These are phyloP conservation scores for Sugiyamaella xylanicola DNA, from an alignment of 1,139 yeast species.

Conservation along the genomic window DNA sequence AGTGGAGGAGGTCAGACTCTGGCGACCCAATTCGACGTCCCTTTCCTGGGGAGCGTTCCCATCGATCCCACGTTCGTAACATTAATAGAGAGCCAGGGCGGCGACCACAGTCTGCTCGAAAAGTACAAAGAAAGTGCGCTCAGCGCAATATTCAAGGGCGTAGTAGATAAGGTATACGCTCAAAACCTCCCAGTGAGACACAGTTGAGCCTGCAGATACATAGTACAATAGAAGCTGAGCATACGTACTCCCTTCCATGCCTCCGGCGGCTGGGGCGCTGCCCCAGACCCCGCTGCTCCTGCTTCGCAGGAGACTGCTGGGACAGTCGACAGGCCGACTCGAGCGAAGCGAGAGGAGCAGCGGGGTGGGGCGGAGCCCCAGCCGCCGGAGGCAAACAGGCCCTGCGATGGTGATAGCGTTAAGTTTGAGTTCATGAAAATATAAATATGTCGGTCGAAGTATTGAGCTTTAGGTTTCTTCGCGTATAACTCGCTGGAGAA, in stretches of 20 bases:
- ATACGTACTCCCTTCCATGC: too few relatives aligned
- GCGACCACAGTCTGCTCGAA: conserved; percentile 39
- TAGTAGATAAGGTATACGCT: conserved; percentile 51
- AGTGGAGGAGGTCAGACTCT: conserved; percentile 87
- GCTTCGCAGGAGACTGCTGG: too few relatives aligned
- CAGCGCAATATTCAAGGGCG: conserved; percentile 53
- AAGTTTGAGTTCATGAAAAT: not conserved
- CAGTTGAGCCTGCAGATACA: too few relatives aligned
- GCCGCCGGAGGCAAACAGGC: not conserved
- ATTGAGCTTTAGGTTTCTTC: conserved; percentile 5
- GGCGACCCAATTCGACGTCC: conserved; percentile 61
- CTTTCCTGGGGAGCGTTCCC: conserved; percentile 84
- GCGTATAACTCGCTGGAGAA: conserved; percentile 6
- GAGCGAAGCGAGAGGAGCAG: too few relatives aligned
- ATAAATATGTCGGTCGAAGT: not conserved
- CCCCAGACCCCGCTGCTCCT: not conserved
- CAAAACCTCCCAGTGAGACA: conserved; percentile 27
- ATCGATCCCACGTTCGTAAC: conserved; percentile 91
- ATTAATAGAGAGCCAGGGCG: conserved; percentile 58
- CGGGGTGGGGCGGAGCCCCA: not conserved
- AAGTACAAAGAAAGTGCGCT: conserved; percentile 47
- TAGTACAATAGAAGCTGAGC: too few relatives aligned
- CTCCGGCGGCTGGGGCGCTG: not conserved
- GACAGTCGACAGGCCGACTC: too few relatives aligned
- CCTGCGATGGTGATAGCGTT: too few relatives aligned